phyloP scores from a whole-genome alignment of 129 eudicot genomes.

The Centella asiatica region DNA sequence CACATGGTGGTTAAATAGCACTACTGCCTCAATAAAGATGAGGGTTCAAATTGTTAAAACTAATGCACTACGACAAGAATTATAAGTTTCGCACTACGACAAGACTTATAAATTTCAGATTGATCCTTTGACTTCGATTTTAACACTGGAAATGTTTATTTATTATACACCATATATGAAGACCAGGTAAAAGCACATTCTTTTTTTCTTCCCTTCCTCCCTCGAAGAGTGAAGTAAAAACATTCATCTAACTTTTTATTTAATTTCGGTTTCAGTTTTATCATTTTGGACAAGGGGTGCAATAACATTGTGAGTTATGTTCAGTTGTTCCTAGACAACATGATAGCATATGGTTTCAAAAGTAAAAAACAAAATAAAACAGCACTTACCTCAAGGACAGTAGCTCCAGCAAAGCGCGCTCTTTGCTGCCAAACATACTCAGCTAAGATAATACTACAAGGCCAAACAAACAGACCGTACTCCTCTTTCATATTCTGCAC shows the following conservation, averaged over 20 bases:
- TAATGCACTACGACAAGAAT: too few species aligned
- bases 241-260: not conserved
- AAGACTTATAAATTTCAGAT: not conserved
- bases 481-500: conserved; percentile 79
- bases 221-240: not conserved
- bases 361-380: not conserved
- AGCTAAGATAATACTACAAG: conserved; percentile 71
- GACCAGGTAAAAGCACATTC: not conserved
- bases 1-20: too few species aligned
- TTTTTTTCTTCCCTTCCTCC: too few species aligned
- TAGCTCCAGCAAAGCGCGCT: conserved; percentile 49
- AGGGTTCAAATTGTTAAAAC: not conserved
- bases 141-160: not conserved
- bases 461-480: conserved; percentile 93
- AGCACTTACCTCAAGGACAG: conserved; percentile 57
- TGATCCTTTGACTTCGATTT: not conserved
- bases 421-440: conserved; percentile 88
- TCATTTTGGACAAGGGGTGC: too few species aligned
- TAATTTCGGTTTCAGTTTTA: too few species aligned
- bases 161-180: too few species aligned
- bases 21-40: not conserved
- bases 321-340: too few species aligned
- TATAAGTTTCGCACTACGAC: too few species aligned
- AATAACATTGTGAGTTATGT: too few species aligned
- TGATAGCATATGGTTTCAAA: too few species aligned